phyloP scores from a whole-genome alignment of 78 protist species.

The Guillardia theta region DNA sequence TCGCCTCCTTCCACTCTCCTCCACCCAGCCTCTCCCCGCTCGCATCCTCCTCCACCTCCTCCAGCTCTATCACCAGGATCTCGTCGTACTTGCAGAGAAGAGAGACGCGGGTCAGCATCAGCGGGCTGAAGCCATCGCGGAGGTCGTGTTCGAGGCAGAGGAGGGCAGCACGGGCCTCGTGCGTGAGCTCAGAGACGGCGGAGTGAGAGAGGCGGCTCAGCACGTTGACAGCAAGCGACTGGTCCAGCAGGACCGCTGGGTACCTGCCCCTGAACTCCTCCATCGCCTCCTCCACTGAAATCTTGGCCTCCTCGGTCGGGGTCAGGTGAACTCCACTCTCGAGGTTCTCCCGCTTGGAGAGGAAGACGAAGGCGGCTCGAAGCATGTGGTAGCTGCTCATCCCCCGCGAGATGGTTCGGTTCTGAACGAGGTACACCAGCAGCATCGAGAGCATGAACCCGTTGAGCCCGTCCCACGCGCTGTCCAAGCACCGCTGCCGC shows the following conservation, averaged over 20 bases:
- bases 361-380: neutral
- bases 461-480: neutral
- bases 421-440: neutral
- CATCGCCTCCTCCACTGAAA: too few species aligned
- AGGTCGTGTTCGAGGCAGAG: neutral
- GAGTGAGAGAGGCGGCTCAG: neutral
- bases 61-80: neutral
- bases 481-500: neutral
- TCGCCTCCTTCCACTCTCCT: too few species aligned
- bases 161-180: neutral
- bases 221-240: neutral
- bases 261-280: neutral
- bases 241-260: neutral
- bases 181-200: neutral
- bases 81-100: neutral
- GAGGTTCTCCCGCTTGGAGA: neutral
- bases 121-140: neutral
- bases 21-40: too few species aligned
- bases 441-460: neutral
- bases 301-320: too few species aligned
- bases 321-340: neutral
- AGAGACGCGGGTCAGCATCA: neutral
- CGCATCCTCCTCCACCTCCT: too few species aligned
- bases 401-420: neutral
- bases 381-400: constrained; percentile 19